Evolutionary conservation across 2,329 filamentous ascomycete species (phyloP).

Genomic region (Alternaria brassicae): DNA sequence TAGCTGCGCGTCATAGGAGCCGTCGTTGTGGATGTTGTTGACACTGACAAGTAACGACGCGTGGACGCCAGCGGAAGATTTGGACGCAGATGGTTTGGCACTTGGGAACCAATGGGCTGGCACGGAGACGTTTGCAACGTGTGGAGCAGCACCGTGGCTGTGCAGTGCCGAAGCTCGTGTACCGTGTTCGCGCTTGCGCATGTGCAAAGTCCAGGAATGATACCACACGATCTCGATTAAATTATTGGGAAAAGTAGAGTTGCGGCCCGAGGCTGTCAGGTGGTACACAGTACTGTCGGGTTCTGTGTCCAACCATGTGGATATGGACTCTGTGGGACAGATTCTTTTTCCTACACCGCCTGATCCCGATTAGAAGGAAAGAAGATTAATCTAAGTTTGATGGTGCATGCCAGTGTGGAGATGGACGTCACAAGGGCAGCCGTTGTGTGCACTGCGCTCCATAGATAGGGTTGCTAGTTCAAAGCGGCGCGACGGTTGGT

Average conservation of each 20-base stretch:
- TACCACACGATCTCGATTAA: not conserved
- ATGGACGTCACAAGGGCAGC: constrained; percentile 15
- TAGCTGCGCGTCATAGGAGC: constrained; percentile 6
- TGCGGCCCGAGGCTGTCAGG: not conserved
- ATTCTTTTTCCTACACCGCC: constrained; percentile 5
- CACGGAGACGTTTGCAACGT: constrained; percentile 3
- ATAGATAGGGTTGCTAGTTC: constrained; percentile 23
- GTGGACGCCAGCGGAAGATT: constrained; percentile 9
- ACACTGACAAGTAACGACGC: constrained; percentile 13
- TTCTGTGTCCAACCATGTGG: not conserved
- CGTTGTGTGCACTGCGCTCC: constrained; percentile 24
- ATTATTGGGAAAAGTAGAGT: not conserved
- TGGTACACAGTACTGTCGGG: not conserved
- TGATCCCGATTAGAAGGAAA: constrained; percentile 1
- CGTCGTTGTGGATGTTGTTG: constrained; percentile 6
- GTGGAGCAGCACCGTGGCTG: constrained; percentile 14
- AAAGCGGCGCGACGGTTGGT: constrained; percentile 17
- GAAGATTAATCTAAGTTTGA: constrained; percentile 5
- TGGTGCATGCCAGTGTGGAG: constrained; percentile 10
- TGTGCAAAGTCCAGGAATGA: not conserved
- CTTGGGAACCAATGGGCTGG: constrained; percentile 5
- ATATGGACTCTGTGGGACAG: not conserved
- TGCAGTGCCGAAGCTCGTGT: constrained; percentile 6
- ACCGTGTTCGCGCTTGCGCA: constrained; percentile 5
- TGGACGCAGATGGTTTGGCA: constrained; percentile 5